Percentiles rank a stretch among this genome's conserved stretches.
Conservation (phyloP, 257 asterid genomes). For the Marsdenia floribunda region DNA sequence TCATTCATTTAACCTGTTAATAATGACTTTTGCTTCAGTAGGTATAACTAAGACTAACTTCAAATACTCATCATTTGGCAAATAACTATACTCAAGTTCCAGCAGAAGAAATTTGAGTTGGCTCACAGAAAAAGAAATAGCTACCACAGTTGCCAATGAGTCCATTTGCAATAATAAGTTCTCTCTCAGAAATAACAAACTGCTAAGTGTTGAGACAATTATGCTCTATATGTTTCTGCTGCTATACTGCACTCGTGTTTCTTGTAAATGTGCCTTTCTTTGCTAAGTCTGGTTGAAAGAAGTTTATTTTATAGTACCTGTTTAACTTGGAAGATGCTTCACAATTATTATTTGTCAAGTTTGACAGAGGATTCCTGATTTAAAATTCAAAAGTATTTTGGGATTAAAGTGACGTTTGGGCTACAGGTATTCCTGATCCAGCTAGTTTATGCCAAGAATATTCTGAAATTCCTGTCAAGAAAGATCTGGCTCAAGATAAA, state of each 20-base stretch:
- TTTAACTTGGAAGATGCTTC: not conserved
- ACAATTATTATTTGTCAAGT: constrained; percentile 9
- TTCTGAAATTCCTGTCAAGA: constrained; percentile 24
- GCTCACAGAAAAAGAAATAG: not conserved
- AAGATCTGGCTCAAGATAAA: constrained; percentile 21
- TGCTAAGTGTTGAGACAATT: constrained; percentile 26
- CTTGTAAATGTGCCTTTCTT: constrained; percentile 13
- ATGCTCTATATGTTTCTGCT: constrained; percentile 28
- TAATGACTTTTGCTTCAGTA: constrained; percentile 19
- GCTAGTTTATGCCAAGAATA: constrained; percentile 25
- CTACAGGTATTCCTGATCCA: constrained; percentile 20
- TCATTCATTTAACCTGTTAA: not conserved
- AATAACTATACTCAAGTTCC: not conserved
- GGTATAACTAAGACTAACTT: not conserved
- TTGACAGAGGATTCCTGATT: not conserved
- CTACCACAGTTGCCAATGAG: constrained; percentile 2
- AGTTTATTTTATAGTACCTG: constrained; percentile 6
- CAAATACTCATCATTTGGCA: not conserved
- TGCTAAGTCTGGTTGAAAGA: constrained; percentile 15
- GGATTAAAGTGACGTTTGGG: constrained; percentile 7
- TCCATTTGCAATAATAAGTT: constrained; percentile 25
- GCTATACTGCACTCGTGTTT: constrained; percentile 9
- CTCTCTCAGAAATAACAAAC: constrained; percentile 22
- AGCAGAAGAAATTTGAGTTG: not conserved
- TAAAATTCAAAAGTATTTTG: constrained; percentile 2